phyloP scores from a whole-genome alignment of 495 filamentous ascomycete genomes.

The Parachaetomium inaequale region DNA sequence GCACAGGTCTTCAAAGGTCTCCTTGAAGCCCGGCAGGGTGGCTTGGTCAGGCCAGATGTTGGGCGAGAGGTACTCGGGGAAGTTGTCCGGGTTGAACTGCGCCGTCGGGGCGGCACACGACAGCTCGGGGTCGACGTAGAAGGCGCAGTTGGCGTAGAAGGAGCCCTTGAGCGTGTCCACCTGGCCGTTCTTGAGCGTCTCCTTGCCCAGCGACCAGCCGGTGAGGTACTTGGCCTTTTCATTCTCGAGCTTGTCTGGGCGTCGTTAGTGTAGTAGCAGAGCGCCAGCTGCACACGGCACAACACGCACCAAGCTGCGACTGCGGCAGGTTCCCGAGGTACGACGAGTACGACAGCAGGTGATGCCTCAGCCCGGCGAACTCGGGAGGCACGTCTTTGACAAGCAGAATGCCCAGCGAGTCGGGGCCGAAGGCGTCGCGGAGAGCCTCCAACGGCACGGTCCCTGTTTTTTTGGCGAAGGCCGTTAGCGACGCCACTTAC shows the following conservation, averaged over 20 bases:
- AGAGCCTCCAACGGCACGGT: slow-evolving; percentile 69
- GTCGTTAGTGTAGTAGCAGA: slow-evolving; percentile 18
- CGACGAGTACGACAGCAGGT: slow-evolving; percentile 79
- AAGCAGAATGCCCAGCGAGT: slow-evolving; percentile 87
- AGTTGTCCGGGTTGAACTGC: slow-evolving; percentile 55
- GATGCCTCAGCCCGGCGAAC: slow-evolving; percentile 64
- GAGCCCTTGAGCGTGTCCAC: slow-evolving; percentile 94
- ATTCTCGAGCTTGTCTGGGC: slow-evolving; percentile 58
- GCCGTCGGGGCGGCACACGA: slow-evolving; percentile 56
- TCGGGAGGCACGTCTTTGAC: slow-evolving; percentile 75
- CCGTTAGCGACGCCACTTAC: slow-evolving; percentile 20
- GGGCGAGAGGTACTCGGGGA: slow-evolving; percentile 55
- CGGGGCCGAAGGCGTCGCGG: slow-evolving; percentile 83
- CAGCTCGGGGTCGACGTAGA: slow-evolving; percentile 68
- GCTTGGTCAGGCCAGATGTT: slow-evolving; percentile 80
- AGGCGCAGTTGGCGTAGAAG: slow-evolving; percentile 95
- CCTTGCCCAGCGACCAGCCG: slow-evolving; percentile 84
- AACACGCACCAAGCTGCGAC: slow-evolving; percentile 61
- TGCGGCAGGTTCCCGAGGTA: slow-evolving; percentile 80
- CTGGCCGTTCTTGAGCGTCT: slow-evolving; percentile 83
- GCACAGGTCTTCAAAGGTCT: slow-evolving; percentile 72
- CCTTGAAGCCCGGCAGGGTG: slow-evolving; percentile 67
- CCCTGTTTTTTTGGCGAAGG: slow-evolving; percentile 35
- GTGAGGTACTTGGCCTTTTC: slow-evolving; percentile 60
- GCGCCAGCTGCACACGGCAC: neutral